A percentile compares a stretch with the other conserved stretches of the same genome.
Evolutionary conservation across 495 filamentous ascomycete species (phyloP).

Genomic region (Cercophora scortea): DNA sequence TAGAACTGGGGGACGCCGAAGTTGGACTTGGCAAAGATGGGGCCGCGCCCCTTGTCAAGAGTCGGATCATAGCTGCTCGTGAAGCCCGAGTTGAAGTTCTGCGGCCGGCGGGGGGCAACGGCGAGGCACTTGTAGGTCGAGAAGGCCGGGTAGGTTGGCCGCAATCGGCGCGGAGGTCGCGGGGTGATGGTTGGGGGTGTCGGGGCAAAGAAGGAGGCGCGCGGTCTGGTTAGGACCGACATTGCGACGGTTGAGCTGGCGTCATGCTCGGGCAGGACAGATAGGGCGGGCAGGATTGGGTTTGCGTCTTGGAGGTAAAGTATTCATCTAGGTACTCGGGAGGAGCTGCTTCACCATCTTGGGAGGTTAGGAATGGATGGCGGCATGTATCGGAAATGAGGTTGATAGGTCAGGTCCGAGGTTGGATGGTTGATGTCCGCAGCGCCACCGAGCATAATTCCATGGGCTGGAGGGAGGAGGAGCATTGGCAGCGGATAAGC

Average conservation of each 20-base stretch:
- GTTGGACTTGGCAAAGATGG: constrained; percentile 36
- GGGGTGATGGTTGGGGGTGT: constrained; percentile 2
- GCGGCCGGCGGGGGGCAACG: constrained; percentile 20
- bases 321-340: no score
- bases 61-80: constrained; percentile 70
- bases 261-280: neutral
- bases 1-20: constrained; percentile 67
- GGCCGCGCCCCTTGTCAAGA: constrained; percentile 38
- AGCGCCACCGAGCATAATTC: no score
- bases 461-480: no score
- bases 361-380: no score
- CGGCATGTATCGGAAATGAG: no score
- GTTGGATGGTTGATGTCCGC: no score
- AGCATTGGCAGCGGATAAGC: no score
- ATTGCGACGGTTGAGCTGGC: constrained; percentile 18
- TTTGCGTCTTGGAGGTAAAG: no score
- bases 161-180: constrained; percentile 2
- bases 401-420: no score
- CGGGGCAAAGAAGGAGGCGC: constrained; percentile 8
- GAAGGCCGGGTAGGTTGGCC: constrained; percentile 14
- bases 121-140: constrained; percentile 24
- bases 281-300: neutral
- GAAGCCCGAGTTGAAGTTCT: constrained; percentile 45
- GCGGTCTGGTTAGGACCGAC: constrained; percentile 25
- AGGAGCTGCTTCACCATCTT: no score